Percentiles rank a stretch among this genome's conserved stretches.
Evolutionary conservation across 257 asterid species (phyloP).

Genomic region (Solanum phureja): DNA sequence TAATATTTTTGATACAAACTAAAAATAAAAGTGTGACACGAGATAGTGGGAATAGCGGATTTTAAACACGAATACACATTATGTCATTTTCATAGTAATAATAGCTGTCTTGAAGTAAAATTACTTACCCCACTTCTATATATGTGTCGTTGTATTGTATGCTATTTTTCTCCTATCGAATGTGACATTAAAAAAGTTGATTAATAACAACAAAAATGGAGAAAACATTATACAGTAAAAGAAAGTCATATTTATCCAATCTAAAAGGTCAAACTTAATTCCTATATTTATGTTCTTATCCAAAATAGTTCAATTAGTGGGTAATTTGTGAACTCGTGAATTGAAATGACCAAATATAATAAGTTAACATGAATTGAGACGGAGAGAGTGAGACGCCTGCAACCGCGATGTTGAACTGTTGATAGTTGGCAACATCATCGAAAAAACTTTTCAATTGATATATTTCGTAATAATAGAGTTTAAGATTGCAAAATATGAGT

Average conservation of each 20-base stretch:
- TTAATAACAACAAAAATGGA: neutral
- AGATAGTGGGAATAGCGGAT: neutral
- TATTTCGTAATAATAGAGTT: too few relatives aligned
- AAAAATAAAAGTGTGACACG: neutral
- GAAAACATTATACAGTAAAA: neutral
- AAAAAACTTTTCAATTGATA: neutral
- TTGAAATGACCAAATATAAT: neutral
- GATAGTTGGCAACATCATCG: neutral
- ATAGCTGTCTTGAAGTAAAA: neutral
- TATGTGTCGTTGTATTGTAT: neutral
- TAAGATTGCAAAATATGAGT: too few relatives aligned
- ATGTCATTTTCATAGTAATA: neutral
- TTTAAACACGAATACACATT: neutral
- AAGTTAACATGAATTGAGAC: too few relatives aligned
- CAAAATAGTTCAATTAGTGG: neutral
- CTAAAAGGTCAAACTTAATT: neutral
- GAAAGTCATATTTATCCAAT: neutral
- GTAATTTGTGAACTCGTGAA: neutral
- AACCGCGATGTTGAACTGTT: too few relatives aligned
- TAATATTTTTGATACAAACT: neutral
- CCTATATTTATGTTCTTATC: neutral
- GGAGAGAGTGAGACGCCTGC: accelerated
- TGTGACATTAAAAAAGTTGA: neutral
- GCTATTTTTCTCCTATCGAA: neutral
- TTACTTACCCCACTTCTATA: neutral